Conservation (phyloP, 2,329 filamentous ascomycete genomes). For the Trichoderma aggressivum region DNA sequence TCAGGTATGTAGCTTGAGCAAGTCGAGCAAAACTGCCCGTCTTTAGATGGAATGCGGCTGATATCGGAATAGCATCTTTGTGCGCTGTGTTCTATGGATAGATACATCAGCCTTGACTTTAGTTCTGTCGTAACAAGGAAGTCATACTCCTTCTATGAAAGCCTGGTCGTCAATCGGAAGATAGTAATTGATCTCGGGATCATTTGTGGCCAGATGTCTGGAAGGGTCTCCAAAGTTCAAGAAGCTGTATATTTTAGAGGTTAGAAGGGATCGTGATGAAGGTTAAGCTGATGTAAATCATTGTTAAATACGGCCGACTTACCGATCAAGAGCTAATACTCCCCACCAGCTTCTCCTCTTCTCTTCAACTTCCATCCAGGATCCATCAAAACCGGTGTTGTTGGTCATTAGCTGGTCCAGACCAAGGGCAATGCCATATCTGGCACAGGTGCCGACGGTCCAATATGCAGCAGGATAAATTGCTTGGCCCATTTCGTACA, state of each 20-base stretch:
- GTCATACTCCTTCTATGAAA: neutral
- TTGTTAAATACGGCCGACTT: neutral
- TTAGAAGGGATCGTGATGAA: neutral
- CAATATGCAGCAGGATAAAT: neutral
- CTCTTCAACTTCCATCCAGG: neutral
- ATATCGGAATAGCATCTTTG: neutral
- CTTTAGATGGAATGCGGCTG: neutral
- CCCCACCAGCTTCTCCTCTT: neutral
- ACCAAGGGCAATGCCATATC: neutral
- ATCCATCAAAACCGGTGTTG: neutral
- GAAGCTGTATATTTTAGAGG: neutral
- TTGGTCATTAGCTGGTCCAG: neutral
- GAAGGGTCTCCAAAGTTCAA: neutral
- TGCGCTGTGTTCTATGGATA: neutral
- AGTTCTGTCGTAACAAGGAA: accelerated
- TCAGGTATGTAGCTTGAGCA: neutral
- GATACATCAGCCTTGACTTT: neutral
- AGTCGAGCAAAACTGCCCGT: neutral
- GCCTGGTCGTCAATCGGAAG: neutral
- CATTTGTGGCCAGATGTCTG: neutral
- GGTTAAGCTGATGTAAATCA: neutral
- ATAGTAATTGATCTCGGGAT: neutral
- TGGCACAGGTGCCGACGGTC: neutral
- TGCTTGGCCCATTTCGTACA: neutral
- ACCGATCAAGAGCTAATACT: neutral